phyloP scores from a whole-genome alignment of 2,329 filamentous ascomycete species.

The Podosphaera fusca region DNA sequence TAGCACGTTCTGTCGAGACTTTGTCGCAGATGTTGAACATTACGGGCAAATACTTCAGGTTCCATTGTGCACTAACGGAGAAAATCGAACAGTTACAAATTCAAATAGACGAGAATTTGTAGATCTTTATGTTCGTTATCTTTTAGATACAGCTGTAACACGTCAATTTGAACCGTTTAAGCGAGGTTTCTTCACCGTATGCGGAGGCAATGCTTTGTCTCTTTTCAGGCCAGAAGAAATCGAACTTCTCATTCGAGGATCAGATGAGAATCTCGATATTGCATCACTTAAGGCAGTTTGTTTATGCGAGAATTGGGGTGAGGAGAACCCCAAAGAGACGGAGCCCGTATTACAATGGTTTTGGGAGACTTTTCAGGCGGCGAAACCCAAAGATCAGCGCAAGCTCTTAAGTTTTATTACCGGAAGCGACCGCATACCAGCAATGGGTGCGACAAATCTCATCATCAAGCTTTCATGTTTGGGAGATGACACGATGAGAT shows the following conservation, averaged over 20 bases:
- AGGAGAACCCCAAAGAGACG: slow-evolving; percentile 26
- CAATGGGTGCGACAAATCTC: slow-evolving; percentile 61
- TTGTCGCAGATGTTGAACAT: slow-evolving; percentile 52
- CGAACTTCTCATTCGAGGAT: slow-evolving; percentile 65
- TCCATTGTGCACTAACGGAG: slow-evolving; percentile 49
- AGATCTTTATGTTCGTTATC: slow-evolving; percentile 56
- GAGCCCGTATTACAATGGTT: slow-evolving; percentile 65
- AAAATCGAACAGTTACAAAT: slow-evolving; percentile 58
- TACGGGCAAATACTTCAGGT: slow-evolving; percentile 47
- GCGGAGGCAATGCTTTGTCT: slow-evolving; percentile 66
- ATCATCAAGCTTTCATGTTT: slow-evolving; percentile 55
- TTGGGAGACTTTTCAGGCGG: slow-evolving; percentile 56
- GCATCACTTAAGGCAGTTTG: slow-evolving; percentile 52
- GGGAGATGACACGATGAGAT: slow-evolving; percentile 50
- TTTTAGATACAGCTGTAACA: slow-evolving; percentile 54
- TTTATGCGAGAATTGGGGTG: slow-evolving; percentile 60
- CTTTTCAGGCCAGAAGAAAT: slow-evolving; percentile 83
- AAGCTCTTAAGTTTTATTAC: slow-evolving; percentile 72
- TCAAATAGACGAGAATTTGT: slow-evolving; percentile 68
- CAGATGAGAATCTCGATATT: slow-evolving; percentile 65
- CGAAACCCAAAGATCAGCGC: slow-evolving; percentile 44
- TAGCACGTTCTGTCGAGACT: slow-evolving; percentile 57
- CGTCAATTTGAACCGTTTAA: slow-evolving; percentile 88
- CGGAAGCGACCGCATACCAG: slow-evolving; percentile 73
- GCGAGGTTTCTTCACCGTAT: slow-evolving; percentile 79